Evolutionary conservation across 2,329 filamentous ascomycete genomes (phyloP), one percentile per base, ranked within the genome.

Genomic region (Talaromyces marneffei): DNA sequence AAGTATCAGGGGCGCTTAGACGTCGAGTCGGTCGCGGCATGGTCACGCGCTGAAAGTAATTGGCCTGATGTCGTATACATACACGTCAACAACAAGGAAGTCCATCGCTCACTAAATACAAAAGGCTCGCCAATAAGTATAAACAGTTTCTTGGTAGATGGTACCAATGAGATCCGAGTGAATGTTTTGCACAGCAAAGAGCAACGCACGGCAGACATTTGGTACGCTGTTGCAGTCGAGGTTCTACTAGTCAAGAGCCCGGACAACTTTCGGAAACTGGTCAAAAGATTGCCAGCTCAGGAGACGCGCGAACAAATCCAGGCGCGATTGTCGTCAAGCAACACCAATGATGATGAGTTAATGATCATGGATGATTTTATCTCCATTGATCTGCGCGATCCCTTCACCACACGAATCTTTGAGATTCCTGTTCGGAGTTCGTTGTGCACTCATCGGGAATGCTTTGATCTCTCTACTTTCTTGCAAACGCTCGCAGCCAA

Each of bases 381-480:
- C 7, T 80, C 80, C 2, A 80, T 92, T 59, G 82, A 86, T 63
- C 75, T 92, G 14, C 78, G 85, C 0, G 88, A 91, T 70, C 87
- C 88, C 0, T 90, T 89, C 69, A 87, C 79, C 61, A 78, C 82
- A 1, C 76, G 70, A 12, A 81, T 94, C 10, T 92, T 89, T 71
- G 78, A 83, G 4, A 80, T 82, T 0, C 93, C 94, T 0, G 90
- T 87, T 1, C 87, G 92, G 29, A 87, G 91, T 27, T 77, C 69
- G 7, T 67, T 73, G 2, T 99, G 94, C 72, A 78, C 79, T 25
- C 93, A 99, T 71, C 78, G 88, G 37, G 91, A 97, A 70, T 96
- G 92, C 71, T 97, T 97, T 71, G 93, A 97, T 71, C 84, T 97
- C 7, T 83, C 89, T 20, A 92, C 85, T 0, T 97, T 91, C 78